phyloP scores from a whole-genome alignment of 768 basidiomycete genomes.

The Tulasnella sp. region DNA sequence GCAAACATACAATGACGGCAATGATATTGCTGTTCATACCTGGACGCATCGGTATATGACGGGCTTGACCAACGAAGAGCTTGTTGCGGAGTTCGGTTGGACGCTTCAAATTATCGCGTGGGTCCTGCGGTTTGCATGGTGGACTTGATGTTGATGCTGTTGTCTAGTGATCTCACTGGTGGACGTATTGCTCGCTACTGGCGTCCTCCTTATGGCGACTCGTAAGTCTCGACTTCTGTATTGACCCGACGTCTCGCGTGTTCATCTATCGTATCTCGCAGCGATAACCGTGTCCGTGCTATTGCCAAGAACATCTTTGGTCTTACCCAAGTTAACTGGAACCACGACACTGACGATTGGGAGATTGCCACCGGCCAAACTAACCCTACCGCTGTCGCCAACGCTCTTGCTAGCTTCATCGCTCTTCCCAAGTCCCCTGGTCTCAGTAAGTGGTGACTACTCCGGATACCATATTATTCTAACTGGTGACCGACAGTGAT shows the following conservation, averaged over 20 bases:
- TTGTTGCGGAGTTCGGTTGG: slow-evolving; percentile 73
- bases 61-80: slow-evolving; percentile 32
- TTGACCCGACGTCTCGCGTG: background rate
- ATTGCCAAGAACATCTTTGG: slow-evolving; percentile 84
- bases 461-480: background rate
- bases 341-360: slow-evolving; percentile 42
- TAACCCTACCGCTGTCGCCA: slow-evolving; percentile 36
- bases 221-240: background rate
- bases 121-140: background rate
- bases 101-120: slow-evolving; percentile 53
- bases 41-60: slow-evolving; percentile 71
- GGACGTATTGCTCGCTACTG: slow-evolving; percentile 66
- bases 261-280: slow-evolving; percentile 24
- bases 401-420: slow-evolving; percentile 36
- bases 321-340: slow-evolving; percentile 78
- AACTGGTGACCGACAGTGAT: slow-evolving; percentile 30
- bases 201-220: slow-evolving; percentile 73
- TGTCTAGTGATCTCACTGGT: slow-evolving; percentile 47
- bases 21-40: slow-evolving; percentile 30
- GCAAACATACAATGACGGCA: slow-evolving; percentile 33
- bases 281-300: slow-evolving; percentile 68
- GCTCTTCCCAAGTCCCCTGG: slow-evolving; percentile 62
- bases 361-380: slow-evolving; percentile 28
- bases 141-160: background rate
- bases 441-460: slow-evolving; percentile 28